Evolutionary conservation across 1,139 yeast genomes (phyloP), one percentile per base, ranked within the genome.

Genomic region (Kazachstania sp.): DNA sequence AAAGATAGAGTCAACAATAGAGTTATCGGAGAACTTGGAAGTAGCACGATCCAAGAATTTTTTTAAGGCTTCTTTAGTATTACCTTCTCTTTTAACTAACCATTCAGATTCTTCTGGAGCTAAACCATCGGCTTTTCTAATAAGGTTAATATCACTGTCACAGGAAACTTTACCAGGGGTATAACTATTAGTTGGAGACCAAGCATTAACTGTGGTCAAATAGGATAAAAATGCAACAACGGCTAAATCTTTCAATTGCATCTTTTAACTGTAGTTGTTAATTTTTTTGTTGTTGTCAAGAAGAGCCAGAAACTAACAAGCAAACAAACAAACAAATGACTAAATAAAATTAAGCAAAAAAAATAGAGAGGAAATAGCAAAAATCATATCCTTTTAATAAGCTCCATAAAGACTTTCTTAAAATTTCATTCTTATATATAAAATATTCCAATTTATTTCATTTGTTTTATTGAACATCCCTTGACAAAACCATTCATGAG

Each of bases 151-250:
- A 30, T 55, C 51, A 15, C 50, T 45, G 19, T 86, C 86, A 61
- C 92, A 83, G 3, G 71, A 60, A 5, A 78, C 79, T 13, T 60
- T 58, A 1, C 77, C 81, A 3, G 94, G 92, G 0, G 86, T 84
- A 58, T 83, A 84, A 1, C 78, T 71, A 43, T 78, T 75, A 0
- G 81, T 71, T 1, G 86, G 85, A 3, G 83, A 77, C 55, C 55
- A 54, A 7, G 52, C 56, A 15, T 36, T 18, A 4, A 29, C 46
- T 8, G 18, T 30, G 9, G 40, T 3, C n/a, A 23, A 18, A 18
- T 23, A 23, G 1, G 45, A 28, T 13, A 35, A 12, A 9, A 41
- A 9, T 3, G 41, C 19, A 12, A 32, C 41, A 4, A 42, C 19
- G 19, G 44, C 16, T 9, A 45, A 23, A 8, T 41, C 39, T 16